Percentiles rank a stretch among this genome's conserved stretches.
Conservation (phyloP, 2,329 filamentous ascomycete genomes). For the Monosporascus sp. region DNA sequence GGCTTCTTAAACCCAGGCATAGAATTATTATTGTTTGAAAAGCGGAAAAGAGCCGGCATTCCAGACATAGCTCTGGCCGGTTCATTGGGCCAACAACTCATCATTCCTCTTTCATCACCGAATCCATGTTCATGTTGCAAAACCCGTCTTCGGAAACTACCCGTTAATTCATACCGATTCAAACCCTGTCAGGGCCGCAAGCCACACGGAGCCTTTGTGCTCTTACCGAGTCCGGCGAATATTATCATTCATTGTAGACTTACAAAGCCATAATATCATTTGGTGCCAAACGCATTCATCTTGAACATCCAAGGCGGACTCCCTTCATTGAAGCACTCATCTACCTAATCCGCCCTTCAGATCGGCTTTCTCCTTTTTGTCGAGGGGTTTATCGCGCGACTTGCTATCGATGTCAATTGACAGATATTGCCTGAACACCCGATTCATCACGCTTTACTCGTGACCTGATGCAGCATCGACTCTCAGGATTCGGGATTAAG, state of each 20-base stretch:
- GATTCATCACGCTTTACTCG: not conserved
- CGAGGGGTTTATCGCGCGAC: not conserved
- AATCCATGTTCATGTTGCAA: not conserved
- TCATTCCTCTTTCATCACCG: not conserved
- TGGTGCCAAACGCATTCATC: not conserved
- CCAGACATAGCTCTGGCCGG: not conserved
- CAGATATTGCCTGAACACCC: not conserved
- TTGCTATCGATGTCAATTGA: not conserved
- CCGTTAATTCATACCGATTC: not conserved
- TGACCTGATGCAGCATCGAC: not conserved
- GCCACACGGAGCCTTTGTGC: not conserved
- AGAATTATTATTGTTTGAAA: not conserved
- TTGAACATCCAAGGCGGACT: not conserved
- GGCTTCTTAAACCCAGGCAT: not conserved
- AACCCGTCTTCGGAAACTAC: not conserved
- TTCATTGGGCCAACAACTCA: too few species aligned
- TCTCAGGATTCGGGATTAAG: not conserved
- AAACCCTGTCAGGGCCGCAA: not conserved
- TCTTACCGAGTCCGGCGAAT: not conserved
- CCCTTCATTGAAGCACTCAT: not conserved
- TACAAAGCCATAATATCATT: not conserved
- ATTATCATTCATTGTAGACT: not conserved
- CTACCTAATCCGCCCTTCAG: not conserved
- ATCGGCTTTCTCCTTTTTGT: not conserved
- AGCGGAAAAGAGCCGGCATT: not conserved